Percentiles rank a stretch among this genome's conserved stretches.
Conservation (phyloP, 768 basidiomycete genomes). For the Mycena polygramma region DNA sequence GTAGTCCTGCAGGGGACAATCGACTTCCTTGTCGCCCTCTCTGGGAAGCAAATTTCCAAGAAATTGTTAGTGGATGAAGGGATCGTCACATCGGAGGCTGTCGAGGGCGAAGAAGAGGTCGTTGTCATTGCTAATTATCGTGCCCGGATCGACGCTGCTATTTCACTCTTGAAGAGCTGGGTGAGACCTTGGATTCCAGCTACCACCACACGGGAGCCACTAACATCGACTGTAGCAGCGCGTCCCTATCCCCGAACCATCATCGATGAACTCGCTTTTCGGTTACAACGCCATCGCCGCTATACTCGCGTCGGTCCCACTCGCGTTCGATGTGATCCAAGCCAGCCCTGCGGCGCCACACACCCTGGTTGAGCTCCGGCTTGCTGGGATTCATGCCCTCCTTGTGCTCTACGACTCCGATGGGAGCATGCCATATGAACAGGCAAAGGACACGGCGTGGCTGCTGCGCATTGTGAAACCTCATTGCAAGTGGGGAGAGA, state of each 20-base stretch:
- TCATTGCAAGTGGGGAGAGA: not conserved
- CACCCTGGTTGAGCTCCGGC: slow-evolving; percentile 7
- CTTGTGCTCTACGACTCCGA: not conserved
- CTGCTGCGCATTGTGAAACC: not conserved
- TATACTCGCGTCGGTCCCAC: not conserved
- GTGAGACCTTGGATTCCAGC: not conserved
- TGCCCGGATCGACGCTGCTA: slow-evolving; percentile 13
- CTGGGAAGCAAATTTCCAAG: slow-evolving; percentile 20
- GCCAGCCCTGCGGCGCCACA: not conserved
- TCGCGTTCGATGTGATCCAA: not conserved
- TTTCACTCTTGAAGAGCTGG: slow-evolving; percentile 19
- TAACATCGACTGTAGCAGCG: not conserved
- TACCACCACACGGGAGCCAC: too few relatives aligned
- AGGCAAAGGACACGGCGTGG: not conserved
- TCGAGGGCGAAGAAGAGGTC: slow-evolving; percentile 4
- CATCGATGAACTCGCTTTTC: not conserved
- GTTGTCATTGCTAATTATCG: slow-evolving; percentile 28
- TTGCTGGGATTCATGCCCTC: slow-evolving; percentile 5
- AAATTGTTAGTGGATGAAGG: slow-evolving; percentile 12
- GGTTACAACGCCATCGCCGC: not conserved
- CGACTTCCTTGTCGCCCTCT: slow-evolving; percentile 21
- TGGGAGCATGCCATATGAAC: not conserved
- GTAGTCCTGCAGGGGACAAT: slow-evolving; percentile 23
- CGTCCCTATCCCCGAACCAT: too few relatives aligned
- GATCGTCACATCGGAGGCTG: not conserved